Percentiles rank a stretch among this genome's conserved stretches.
phyloP scores from a whole-genome alignment of 2,329 filamentous ascomycete genomes.

The Beauveria asiatica region DNA sequence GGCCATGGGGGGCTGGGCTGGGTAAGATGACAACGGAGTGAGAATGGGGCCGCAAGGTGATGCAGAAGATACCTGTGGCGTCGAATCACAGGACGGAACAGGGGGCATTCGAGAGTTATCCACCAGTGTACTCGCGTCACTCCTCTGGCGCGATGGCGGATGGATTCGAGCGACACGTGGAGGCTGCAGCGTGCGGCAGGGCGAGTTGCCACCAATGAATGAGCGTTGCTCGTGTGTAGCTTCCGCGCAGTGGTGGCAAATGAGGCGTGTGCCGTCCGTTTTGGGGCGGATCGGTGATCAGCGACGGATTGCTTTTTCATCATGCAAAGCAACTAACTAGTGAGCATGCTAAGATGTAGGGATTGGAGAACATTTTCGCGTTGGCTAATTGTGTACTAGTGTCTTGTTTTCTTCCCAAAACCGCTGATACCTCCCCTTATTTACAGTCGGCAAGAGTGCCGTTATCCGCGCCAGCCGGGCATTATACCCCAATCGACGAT shows the following conservation, averaged over 20 bases:
- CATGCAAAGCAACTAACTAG: neutral
- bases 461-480: neutral
- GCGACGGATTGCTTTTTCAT: neutral
- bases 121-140: neutral
- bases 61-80: neutral
- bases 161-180: neutral
- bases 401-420: neutral
- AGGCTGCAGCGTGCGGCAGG: neutral
- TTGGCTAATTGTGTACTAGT: neutral
- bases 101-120: neutral
- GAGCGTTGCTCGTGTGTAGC: neutral
- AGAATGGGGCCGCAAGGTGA: neutral
- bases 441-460: neutral
- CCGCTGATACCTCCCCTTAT: neutral
- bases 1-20: neutral
- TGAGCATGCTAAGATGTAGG: neutral
- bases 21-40: neutral
- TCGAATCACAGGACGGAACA: neutral
- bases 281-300: conserved; percentile 8
- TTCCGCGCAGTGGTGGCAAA: neutral
- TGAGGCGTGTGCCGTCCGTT: neutral
- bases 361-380: neutral
- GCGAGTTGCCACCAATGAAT: neutral
- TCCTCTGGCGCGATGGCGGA: neutral
- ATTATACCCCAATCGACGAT: neutral